Conservation (phyloP, 2,329 filamentous ascomycete genomes). For the Pseudogymnoascus sp. region DNA sequence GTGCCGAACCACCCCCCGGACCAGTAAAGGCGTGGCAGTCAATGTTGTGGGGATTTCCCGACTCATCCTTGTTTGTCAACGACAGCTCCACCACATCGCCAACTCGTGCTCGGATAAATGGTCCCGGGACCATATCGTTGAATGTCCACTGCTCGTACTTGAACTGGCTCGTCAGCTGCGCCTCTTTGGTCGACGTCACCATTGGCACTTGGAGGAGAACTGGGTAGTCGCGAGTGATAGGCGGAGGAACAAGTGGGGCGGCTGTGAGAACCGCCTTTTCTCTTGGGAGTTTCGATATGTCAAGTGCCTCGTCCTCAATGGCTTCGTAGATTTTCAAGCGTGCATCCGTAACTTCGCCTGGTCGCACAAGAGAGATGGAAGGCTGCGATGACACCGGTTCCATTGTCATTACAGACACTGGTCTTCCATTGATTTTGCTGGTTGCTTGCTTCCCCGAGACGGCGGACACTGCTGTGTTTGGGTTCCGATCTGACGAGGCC, state of each 20-base stretch:
- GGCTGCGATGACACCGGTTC: conserved; percentile 2
- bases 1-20: conserved; percentile 27
- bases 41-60: conserved; percentile 31
- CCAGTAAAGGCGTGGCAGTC: conserved; percentile 30
- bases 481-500: not conserved
- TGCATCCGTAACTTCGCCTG: not conserved
- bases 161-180: conserved; percentile 27
- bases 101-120: conserved; percentile 30
- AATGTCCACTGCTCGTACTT: conserved; percentile 32
- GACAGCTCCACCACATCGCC: conserved; percentile 28
- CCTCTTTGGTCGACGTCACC: conserved; percentile 22
- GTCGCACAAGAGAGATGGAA: not conserved
- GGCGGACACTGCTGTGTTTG: conserved; percentile 6
- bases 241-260: conserved; percentile 27
- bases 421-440: not conserved
- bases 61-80: conserved; percentile 27
- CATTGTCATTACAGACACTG: not conserved
- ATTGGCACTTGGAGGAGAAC: conserved; percentile 27
- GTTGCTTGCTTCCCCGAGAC: not conserved
- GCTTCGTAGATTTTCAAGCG: not conserved
- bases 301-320: not conserved
- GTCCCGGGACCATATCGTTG: conserved; percentile 28
- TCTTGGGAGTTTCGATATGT: conserved; percentile 19
- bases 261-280: conserved; percentile 26
- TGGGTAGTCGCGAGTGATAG: conserved; percentile 26